Evolutionary conservation across 768 basidiomycete species (phyloP), one percentile per base, ranked within the genome.

Genomic region (Kwoniella europaea): DNA sequence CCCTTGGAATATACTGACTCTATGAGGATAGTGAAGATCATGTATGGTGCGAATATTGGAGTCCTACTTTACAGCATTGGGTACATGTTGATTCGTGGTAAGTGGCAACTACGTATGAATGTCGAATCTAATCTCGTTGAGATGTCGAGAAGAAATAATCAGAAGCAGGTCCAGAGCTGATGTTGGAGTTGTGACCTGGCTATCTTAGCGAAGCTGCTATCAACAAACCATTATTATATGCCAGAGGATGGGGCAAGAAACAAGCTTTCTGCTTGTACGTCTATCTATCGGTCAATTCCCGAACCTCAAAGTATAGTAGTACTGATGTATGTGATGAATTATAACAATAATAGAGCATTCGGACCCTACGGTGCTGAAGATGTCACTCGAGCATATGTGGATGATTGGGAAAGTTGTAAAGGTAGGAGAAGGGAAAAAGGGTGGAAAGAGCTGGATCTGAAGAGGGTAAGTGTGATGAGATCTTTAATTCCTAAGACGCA

Each of bases 31-130:
- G 82, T 24, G 85, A 85, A 74, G 86, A 86, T 73, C 86, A 86
- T 67, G 85, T 86, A 10, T 86, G 85, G 85, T 78, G 77, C 56
- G 84, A 85, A 68, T 83, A 80, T 57, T 83, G 79, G 76, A 82
- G 76, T 3, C 69, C 71, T 1, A 64, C 72, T 6, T 67, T 78
- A n/a, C 63, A 77, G 54, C 79, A 84, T 29, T 86, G 85, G 85
- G 79, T 86, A 18, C 86, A 86, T 72, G 75, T 86, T 9, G 86
- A 86, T 75, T 76, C 85, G 2, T 85, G 84, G 79, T 79, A 50
- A 57, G 74, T 65, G 20, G 10, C 4, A 50, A 50, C 46, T 15
- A 15, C 13, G 46, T 50, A 50, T 16, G 2, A 50, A 50, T 18
- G 2, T 18, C 12, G 46, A 18, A 15, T 15, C 18, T 50, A 13